Percentiles rank a stretch among this genome's conserved stretches.
These are phyloP conservation scores for Phytophthora podocarpi DNA, from an alignment of 352 stramenopile genomes.

Conservation along the genomic window DNA sequence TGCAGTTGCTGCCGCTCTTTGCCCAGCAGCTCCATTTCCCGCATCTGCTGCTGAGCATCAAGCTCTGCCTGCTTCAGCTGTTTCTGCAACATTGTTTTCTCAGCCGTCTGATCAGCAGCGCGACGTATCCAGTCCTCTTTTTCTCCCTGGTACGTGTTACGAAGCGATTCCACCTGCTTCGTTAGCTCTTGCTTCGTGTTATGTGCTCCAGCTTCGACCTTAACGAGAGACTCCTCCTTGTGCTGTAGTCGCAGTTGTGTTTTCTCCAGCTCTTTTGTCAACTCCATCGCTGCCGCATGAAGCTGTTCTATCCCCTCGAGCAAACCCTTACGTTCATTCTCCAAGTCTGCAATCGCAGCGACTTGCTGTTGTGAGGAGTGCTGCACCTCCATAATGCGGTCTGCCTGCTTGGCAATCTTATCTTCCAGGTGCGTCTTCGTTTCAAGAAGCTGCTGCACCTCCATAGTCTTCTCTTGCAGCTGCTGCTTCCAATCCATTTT, in stretches of 20 bases:
- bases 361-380: conserved; percentile 45
- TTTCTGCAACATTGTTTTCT: conserved; percentile 59
- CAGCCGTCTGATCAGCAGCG: conserved; percentile 62
- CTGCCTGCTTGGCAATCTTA: conserved; percentile 46
- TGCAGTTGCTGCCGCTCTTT: conserved; percentile 54
- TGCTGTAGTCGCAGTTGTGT: conserved; percentile 54
- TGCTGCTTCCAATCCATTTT: conserved; percentile 51
- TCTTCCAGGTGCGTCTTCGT: conserved; percentile 61
- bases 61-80: conserved; percentile 51
- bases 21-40: conserved; percentile 46
- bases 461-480: conserved; percentile 51
- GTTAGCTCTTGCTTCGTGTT: conserved; percentile 43
- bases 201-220: conserved; percentile 38
- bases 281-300: conserved; percentile 23
- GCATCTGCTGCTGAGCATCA: conserved; percentile 28
- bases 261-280: conserved; percentile 66
- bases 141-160: conserved; percentile 43
- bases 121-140: conserved; percentile 71
- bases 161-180: conserved; percentile 43
- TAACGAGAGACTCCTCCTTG: conserved; percentile 38
- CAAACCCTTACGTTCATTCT: conserved; percentile 40
- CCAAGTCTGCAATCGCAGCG: conserved; percentile 29
- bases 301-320: conserved; percentile 39
- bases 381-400: conserved; percentile 50
- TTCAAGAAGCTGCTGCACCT: conserved; percentile 50